These are phyloP conservation scores for Clitoria ternatea DNA, from an alignment of 306 rosid genomes.

Conservation along the genomic window DNA sequence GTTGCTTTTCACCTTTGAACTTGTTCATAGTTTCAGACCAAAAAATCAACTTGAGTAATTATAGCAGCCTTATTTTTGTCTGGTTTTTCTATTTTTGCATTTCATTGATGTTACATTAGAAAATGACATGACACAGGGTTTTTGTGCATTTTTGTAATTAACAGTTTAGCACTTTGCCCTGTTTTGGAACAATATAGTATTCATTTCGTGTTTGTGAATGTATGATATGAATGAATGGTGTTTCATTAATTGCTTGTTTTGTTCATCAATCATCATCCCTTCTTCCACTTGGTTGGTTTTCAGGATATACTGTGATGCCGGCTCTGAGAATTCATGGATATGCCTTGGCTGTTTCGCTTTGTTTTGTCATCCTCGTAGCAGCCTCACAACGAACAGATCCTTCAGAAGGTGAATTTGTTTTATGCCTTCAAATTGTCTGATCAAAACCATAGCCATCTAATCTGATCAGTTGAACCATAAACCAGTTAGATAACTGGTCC, in stretches of 20 bases:
- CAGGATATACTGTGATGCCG: conserved; percentile 47
- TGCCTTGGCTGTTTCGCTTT: conserved; percentile 38
- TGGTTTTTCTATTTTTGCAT: not conserved
- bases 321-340: conserved; percentile 39
- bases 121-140: conserved; percentile 6
- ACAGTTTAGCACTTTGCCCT: not conserved
- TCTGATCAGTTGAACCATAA: no score
- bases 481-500: no score
- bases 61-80: conserved; percentile 9
- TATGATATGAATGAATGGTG: not conserved
- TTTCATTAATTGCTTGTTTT: not conserved
- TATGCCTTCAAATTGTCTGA: not conserved
- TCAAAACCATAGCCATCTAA: no score
- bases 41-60: not conserved
- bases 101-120: not conserved
- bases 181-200: not conserved
- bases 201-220: not conserved
- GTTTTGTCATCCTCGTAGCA: conserved; percentile 29
- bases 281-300: not conserved
- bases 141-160: not conserved
- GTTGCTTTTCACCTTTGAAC: not conserved
- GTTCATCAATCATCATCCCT: not conserved
- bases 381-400: conserved; percentile 48
- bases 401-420: conserved; percentile 58
- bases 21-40: not conserved